These are phyloP conservation scores for Zoysia matrella DNA, from an alignment of 202 grass and related monocot species.

Conservation along the genomic window DNA sequence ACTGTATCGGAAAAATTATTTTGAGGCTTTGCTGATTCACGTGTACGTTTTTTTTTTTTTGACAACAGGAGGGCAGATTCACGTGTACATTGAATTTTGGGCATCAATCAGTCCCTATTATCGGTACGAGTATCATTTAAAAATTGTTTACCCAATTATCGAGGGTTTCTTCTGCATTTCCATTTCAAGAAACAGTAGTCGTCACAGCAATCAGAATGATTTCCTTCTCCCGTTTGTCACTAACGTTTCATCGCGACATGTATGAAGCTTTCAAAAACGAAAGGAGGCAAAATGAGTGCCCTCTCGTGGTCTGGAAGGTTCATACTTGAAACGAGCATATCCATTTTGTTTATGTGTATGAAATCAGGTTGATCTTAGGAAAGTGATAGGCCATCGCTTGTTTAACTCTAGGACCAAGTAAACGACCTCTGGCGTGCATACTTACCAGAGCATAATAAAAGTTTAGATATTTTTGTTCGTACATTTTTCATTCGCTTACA, in stretches of 20 bases:
- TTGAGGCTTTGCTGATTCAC: too few species aligned
- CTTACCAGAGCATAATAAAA: not conserved
- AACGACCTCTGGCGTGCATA: not conserved
- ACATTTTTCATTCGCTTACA: not conserved
- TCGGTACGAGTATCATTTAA: not conserved
- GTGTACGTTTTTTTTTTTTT: too few species aligned
- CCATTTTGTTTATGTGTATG: slow-evolving; percentile 8
- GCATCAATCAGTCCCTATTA: not conserved
- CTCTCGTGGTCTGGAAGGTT: slow-evolving; percentile 33
- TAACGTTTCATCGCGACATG: slow-evolving; percentile 46
- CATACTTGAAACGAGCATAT: slow-evolving; percentile 1
- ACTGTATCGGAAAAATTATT: too few species aligned
- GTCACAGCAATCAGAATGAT: slow-evolving; percentile 2
- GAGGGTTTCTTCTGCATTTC: slow-evolving; percentile 39
- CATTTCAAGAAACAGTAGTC: slow-evolving; percentile 10
- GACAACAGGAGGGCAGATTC: not conserved
- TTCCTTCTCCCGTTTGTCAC: not conserved
- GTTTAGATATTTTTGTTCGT: not conserved
- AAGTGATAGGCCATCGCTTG: not conserved
- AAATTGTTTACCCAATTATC: slow-evolving; percentile 13
- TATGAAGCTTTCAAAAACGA: not conserved
- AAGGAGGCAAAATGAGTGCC: not conserved
- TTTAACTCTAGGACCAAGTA: not conserved
- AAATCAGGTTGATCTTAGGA: slow-evolving; percentile 5
- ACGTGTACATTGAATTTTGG: not conserved